These are phyloP conservation scores for Phaseolus lunatus DNA, from an alignment of 306 rosid genomes.

Conservation along the genomic window DNA sequence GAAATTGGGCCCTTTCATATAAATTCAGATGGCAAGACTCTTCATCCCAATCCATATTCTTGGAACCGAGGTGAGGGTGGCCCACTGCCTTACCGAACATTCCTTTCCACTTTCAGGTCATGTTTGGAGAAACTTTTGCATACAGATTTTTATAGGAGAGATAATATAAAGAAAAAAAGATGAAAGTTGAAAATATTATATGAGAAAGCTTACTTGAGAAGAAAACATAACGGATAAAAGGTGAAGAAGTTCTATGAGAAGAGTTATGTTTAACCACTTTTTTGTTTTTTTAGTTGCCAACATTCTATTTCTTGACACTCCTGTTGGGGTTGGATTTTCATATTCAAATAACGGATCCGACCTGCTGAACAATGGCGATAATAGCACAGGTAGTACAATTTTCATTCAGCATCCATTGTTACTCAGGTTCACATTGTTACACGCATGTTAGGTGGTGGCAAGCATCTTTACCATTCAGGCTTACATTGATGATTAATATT, in stretches of 20 bases:
- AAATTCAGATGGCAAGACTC: constrained; percentile 66
- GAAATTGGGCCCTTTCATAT: constrained; percentile 93
- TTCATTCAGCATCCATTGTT: not conserved
- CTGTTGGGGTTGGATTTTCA: constrained; percentile 96
- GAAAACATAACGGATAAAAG: too few relatives aligned
- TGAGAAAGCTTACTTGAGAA: not conserved
- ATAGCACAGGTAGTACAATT: constrained; percentile 66
- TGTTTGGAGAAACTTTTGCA: not conserved
- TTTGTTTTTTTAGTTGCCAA: constrained; percentile 74
- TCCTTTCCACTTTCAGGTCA: not conserved
- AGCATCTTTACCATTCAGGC: not conserved
- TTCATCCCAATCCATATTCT: constrained; percentile 76
- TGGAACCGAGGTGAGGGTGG: constrained; percentile 89
- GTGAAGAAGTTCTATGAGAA: not conserved
- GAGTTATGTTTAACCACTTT: constrained; percentile 32
- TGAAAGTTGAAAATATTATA: too few relatives aligned
- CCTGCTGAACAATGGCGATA: constrained; percentile 71
- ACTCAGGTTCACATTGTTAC: not conserved
- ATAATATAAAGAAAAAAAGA: too few relatives aligned
- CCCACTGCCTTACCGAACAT: not conserved
- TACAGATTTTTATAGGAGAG: not conserved
- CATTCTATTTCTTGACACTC: constrained; percentile 79
- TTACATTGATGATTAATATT: not conserved
- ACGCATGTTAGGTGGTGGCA: not conserved
- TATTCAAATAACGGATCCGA: constrained; percentile 84